A percentile compares a stretch with the other conserved stretches of the same genome.
Evolutionary conservation across 1,284 basidiomycete species (phyloP).

Genomic region (Phellopilus nigrolimitatus): DNA sequence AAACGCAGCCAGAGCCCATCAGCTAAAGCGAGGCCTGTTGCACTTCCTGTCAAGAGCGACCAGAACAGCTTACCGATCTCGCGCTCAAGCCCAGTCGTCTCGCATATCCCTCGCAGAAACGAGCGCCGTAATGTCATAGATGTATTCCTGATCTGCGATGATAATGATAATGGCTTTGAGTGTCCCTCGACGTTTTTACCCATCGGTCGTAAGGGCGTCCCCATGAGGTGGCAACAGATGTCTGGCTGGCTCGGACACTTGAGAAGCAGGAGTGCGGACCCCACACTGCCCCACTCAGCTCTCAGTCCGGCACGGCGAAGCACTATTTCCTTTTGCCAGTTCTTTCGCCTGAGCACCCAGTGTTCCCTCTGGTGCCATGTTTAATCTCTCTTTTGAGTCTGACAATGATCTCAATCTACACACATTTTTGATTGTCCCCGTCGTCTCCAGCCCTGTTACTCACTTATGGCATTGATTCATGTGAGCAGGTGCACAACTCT

Average conservation of each 20-base stretch:
- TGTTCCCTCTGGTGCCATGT: conserved; percentile 12
- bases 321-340: conserved; percentile 15
- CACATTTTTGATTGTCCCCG: background rate
- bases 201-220: background rate
- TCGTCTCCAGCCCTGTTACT: background rate
- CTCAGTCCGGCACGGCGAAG: conserved; percentile 7
- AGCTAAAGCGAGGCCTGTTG: conserved; percentile 7
- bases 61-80: conserved; percentile 9
- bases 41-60: conserved; percentile 8
- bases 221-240: conserved; percentile 2
- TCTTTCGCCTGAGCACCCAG: conserved; percentile 15
- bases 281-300: conserved; percentile 14
- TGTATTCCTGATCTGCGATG: conserved; percentile 17
- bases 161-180: conserved; percentile 13
- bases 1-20: conserved; percentile 5
- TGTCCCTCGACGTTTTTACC: conserved; percentile 16
- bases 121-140: background rate
- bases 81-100: conserved; percentile 15
- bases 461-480: background rate
- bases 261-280: conserved; percentile 2
- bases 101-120: conserved; percentile 1
- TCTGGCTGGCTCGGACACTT: conserved; percentile 6
- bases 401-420: conserved; percentile 12
- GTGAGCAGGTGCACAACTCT: background rate
- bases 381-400: conserved; percentile 16